A percentile compares a stretch with the other conserved stretches of the same genome.
phyloP scores from a whole-genome alignment of 805 yeast genomes.

The Kodamaea hsintzibuensis region DNA sequence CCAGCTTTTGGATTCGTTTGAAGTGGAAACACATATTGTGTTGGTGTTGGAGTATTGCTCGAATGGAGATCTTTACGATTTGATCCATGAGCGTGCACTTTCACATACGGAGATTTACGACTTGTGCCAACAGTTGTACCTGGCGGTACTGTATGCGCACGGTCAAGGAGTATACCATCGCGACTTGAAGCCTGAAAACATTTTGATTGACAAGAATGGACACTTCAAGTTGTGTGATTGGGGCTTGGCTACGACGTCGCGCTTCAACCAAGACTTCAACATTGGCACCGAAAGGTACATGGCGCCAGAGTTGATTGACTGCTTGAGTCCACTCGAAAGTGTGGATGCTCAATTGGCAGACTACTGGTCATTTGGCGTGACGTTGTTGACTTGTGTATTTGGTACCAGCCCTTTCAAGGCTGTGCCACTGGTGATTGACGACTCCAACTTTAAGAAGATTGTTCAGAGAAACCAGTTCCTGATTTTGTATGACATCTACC shows the following conservation, averaged over 20 bases:
- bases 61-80: conserved; percentile 68
- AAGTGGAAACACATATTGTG: conserved; percentile 51
- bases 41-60: conserved; percentile 67
- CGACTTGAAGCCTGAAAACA: conserved; percentile 60
- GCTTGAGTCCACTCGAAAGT: conserved; percentile 16
- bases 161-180: conserved; percentile 56
- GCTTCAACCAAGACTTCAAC: conserved; percentile 32
- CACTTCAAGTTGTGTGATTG: conserved; percentile 58
- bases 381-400: conserved; percentile 49
- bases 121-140: conserved; percentile 46
- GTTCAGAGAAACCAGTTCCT: conserved; percentile 36
- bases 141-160: conserved; percentile 58
- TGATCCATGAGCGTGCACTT: conserved; percentile 31
- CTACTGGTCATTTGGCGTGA: conserved; percentile 56
- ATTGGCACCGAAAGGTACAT: conserved; percentile 63
- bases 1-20: conserved; percentile 56
- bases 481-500: conserved; percentile 50
- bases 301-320: conserved; percentile 56
- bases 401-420: conserved; percentile 53
- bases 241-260: conserved; percentile 44
- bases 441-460: conserved; percentile 47
- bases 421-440: conserved; percentile 24
- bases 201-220: conserved; percentile 54
- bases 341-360: conserved; percentile 39
- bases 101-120: conserved; percentile 13